Evolutionary conservation across 176 grass and related monocot genomes (phyloP).

Genomic region (Cenchrus fungigraminus): DNA sequence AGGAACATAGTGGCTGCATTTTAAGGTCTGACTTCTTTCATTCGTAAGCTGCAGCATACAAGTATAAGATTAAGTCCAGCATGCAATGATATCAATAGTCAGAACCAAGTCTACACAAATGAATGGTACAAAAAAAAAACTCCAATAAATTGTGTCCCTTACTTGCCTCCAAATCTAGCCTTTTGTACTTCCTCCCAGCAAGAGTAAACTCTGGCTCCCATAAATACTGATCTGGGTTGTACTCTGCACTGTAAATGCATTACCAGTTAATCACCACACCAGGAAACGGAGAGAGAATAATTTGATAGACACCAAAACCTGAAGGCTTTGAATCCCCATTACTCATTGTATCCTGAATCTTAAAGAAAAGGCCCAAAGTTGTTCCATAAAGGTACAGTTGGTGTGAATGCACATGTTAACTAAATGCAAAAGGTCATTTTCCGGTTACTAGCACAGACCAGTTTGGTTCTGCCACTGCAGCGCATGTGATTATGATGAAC

Average conservation of each 20-base stretch:
- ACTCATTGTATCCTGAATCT: not conserved
- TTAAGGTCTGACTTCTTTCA: constrained; percentile 79
- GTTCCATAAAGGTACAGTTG: constrained; percentile 28
- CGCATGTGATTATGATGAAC: not conserved
- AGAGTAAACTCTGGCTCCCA: constrained; percentile 98
- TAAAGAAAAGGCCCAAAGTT: constrained; percentile 14
- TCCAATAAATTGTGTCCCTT: constrained; percentile 60
- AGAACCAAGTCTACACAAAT: constrained; percentile 30
- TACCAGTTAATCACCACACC: constrained; percentile 19
- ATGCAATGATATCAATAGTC: constrained; percentile 21
- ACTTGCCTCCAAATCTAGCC: constrained; percentile 99
- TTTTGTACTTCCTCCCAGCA: constrained; percentile 89
- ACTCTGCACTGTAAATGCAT: constrained; percentile 81
- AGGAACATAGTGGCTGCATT: constrained; percentile 99
- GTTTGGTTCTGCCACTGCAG: not conserved
- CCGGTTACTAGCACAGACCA: not conserved
- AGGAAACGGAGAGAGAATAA: constrained; percentile 8
- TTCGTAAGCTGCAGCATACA: constrained; percentile 77
- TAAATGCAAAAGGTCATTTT: constrained; percentile 11
- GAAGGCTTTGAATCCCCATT: not conserved
- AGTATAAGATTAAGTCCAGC: constrained; percentile 41
- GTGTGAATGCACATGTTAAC: constrained; percentile 16
- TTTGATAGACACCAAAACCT: not conserved
- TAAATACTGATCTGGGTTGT: constrained; percentile 97
- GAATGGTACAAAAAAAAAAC: constrained; percentile 43